phyloP scores from a whole-genome alignment of 2,329 filamentous ascomycete genomes.

The Tympanopsis confertula region DNA sequence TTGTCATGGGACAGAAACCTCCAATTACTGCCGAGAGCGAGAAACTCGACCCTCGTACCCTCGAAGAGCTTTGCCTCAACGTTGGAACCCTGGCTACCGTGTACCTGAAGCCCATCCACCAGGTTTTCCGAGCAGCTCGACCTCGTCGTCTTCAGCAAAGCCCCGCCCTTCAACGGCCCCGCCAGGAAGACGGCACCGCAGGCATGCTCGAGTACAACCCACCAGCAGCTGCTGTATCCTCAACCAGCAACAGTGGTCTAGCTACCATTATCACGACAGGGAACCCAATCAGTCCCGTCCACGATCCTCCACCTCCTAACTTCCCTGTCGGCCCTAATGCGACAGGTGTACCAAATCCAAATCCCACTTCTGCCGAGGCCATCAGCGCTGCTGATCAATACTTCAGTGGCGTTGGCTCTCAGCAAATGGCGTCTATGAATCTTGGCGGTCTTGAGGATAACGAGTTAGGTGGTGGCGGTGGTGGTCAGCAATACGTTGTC shows the following conservation, averaged over 20 bases:
- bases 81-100: conserved; percentile 94
- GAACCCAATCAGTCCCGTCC: conserved; percentile 54
- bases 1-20: conserved; percentile 97
- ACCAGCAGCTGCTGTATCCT: conserved; percentile 39
- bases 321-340: conserved; percentile 63
- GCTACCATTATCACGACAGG: conserved; percentile 14
- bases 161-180: conserved; percentile 65
- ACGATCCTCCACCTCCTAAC: conserved; percentile 83
- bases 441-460: not conserved
- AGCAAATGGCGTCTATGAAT: not conserved
- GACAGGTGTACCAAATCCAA: conserved; percentile 61
- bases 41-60: conserved; percentile 76
- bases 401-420: not conserved
- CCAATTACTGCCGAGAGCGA: conserved; percentile 93
- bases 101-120: conserved; percentile 94
- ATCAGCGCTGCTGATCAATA: not conserved
- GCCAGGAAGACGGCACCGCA: conserved; percentile 47
- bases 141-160: conserved; percentile 70
- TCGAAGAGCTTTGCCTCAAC: conserved; percentile 95
- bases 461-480: conserved; percentile 43
- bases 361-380: no score
- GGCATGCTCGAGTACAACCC: conserved; percentile 44
- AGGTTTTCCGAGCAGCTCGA: conserved; percentile 83
- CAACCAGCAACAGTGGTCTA: conserved; percentile 24
- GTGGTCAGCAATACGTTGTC: conserved; percentile 55